Conservation (phyloP, 495 filamentous ascomycete genomes). For the Letharia lupina region DNA sequence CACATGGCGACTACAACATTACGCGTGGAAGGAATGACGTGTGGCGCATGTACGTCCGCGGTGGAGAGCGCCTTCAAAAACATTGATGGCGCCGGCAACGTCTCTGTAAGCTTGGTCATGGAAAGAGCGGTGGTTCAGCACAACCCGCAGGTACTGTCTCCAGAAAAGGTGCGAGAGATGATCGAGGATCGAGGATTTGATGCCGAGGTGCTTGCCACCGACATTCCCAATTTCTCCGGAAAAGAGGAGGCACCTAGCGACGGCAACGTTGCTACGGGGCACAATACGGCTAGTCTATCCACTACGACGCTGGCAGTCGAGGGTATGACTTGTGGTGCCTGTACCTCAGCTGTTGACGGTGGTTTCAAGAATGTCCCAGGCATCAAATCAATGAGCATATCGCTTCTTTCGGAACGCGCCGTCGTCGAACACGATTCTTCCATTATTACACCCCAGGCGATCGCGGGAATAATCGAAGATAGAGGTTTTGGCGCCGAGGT, state of each 20-base stretch:
- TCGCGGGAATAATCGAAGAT: slow-evolving; percentile 86
- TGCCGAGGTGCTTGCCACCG: slow-evolving; percentile 79
- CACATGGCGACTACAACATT: slow-evolving; percentile 88
- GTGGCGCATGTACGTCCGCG: slow-evolving; percentile 81
- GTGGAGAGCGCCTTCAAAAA: slow-evolving; percentile 77
- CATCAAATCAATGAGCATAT: slow-evolving; percentile 77
- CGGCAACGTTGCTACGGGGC: slow-evolving; percentile 26
- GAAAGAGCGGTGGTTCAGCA: slow-evolving; percentile 85
- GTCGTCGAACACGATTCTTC: slow-evolving; percentile 70
- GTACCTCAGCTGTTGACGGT: slow-evolving; percentile 81
- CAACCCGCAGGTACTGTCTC: slow-evolving; percentile 64
- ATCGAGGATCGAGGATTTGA: slow-evolving; percentile 96
- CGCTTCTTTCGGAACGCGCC: slow-evolving; percentile 60
- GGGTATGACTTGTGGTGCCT: slow-evolving; percentile 96
- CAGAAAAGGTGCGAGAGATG: slow-evolving; percentile 67
- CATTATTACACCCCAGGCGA: slow-evolving; percentile 55
- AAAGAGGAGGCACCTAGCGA: slow-evolving; percentile 21
- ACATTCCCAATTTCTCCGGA: slow-evolving; percentile 45
- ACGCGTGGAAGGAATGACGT: slow-evolving; percentile 88
- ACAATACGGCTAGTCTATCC: slow-evolving; percentile 32
- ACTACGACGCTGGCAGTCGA: slow-evolving; percentile 83
- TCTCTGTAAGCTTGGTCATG: slow-evolving; percentile 88
- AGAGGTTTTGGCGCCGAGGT: slow-evolving; percentile 85
- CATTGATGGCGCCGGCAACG: slow-evolving; percentile 67
- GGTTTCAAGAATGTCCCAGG: slow-evolving; percentile 66